phyloP scores from a whole-genome alignment of 2,329 filamentous ascomycete genomes.

The Fusarium caatingaense region DNA sequence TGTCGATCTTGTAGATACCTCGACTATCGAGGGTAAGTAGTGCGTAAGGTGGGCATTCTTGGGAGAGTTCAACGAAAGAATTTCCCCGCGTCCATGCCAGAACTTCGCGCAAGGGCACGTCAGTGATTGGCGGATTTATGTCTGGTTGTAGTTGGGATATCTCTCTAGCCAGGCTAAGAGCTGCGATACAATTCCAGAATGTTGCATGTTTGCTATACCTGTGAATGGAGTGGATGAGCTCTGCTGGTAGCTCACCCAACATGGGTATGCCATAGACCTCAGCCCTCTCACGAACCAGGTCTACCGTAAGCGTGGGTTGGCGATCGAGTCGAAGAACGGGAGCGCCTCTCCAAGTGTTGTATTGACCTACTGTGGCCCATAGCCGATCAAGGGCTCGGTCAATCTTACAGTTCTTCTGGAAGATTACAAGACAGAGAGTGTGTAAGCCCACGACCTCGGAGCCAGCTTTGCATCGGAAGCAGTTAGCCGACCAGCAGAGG shows the following conservation, averaged over 20 bases:
- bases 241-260: background rate
- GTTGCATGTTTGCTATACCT: slow-evolving; percentile 2
- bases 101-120: background rate
- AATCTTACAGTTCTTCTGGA: background rate
- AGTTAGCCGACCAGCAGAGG: slow-evolving; percentile 6
- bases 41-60: background rate
- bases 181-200: slow-evolving; percentile 15
- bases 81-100: slow-evolving; percentile 13
- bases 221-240: slow-evolving; percentile 12
- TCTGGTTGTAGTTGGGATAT: background rate
- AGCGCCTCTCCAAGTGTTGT: slow-evolving; percentile 10
- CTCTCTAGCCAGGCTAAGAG: slow-evolving; percentile 4
- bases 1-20: slow-evolving; percentile 12
- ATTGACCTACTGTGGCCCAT: slow-evolving; percentile 4
- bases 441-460: slow-evolving; percentile 2
- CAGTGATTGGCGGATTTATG: background rate
- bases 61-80: background rate
- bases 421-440: background rate
- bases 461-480: background rate
- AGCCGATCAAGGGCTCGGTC: background rate
- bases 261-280: background rate
- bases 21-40: slow-evolving; percentile 10
- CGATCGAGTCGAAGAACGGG: slow-evolving; percentile 8
- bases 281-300: slow-evolving; percentile 16
- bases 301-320: background rate